phyloP scores from a whole-genome alignment of 2,329 filamentous ascomycete species.

The Laburnicola sp. region DNA sequence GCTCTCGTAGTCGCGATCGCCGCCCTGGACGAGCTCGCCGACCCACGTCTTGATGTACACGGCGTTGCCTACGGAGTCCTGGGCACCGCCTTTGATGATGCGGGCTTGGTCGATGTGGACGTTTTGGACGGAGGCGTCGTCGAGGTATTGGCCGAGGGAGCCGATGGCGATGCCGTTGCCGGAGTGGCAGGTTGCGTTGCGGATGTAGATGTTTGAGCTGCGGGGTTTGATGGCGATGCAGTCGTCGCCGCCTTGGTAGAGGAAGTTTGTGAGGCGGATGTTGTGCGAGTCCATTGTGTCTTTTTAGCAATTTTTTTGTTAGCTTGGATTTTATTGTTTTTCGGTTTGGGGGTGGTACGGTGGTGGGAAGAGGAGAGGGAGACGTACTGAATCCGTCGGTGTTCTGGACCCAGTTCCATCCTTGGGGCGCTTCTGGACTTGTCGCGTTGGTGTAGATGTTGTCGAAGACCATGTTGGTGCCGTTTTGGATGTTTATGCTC shows the following conservation, averaged over 20 bases:
- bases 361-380: no score
- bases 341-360: no score
- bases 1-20: conserved; percentile 53
- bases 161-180: conserved; percentile 59
- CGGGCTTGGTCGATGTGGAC: conserved; percentile 53
- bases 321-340: no score
- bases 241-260: conserved; percentile 61
- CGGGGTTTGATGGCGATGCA: conserved; percentile 67
- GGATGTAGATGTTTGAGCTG: conserved; percentile 60
- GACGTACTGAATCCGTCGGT: conserved; percentile 61
- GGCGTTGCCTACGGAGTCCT: conserved; percentile 38
- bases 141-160: conserved; percentile 59
- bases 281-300: conserved; percentile 61
- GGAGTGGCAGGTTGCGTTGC: conserved; percentile 58
- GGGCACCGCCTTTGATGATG: conserved; percentile 50
- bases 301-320: no score
- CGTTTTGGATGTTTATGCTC: conserved; percentile 62
- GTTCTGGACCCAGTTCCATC: conserved; percentile 61
- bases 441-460: conserved; percentile 58
- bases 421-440: conserved; percentile 54
- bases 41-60: conserved; percentile 63
- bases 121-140: conserved; percentile 57
- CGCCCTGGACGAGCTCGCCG: conserved; percentile 48
- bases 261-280: conserved; percentile 54
- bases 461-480: conserved; percentile 56